Conservation (phyloP, 106 monocot species). For the Dendrobium officinale region DNA sequence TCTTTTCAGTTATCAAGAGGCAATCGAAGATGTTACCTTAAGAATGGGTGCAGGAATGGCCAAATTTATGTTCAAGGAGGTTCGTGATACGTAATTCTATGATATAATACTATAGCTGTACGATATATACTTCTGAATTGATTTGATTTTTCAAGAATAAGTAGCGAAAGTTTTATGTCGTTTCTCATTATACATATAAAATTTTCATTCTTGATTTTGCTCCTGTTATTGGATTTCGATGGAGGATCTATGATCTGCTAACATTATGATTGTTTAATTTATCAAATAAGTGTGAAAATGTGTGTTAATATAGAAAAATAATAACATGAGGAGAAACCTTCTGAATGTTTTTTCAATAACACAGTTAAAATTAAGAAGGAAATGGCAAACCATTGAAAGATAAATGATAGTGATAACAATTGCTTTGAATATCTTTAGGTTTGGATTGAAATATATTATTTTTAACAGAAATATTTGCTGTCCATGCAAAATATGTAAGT, state of each 20-base stretch:
- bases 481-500: not conserved
- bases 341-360: not conserved
- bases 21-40: conserved; percentile 88
- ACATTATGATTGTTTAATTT: not conserved
- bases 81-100: not conserved
- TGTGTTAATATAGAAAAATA: not conserved
- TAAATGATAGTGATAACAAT: not conserved
- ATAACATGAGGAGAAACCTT: not conserved
- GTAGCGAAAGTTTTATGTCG: not conserved
- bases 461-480: not conserved
- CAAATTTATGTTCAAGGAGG: conserved; percentile 62
- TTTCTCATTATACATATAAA: not conserved
- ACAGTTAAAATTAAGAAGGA: not conserved
- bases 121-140: not conserved
- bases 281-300: not conserved
- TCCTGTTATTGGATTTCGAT: not conserved
- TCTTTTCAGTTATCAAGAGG: conserved; percentile 24
- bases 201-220: not conserved
- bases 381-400: not conserved
- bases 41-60: conserved; percentile 99
- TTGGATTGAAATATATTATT: not conserved
- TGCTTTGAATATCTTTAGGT: not conserved
- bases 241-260: not conserved
- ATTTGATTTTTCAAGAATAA: not conserved
- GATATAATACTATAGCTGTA: not conserved